These are phyloP conservation scores for Ascoidea tarda DNA, from an alignment of 805 yeast genomes.

Conservation along the genomic window DNA sequence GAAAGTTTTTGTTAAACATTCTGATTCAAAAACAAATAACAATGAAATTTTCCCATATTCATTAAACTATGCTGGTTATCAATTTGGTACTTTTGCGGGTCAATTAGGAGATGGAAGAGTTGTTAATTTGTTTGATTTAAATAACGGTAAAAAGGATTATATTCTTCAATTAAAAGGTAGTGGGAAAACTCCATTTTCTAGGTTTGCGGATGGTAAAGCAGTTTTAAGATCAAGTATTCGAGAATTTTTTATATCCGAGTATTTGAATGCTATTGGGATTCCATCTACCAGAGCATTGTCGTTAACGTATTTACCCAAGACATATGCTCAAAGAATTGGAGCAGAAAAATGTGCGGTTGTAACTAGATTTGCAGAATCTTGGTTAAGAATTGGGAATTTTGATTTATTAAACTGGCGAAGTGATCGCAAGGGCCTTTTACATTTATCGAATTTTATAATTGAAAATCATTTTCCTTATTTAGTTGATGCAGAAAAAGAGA, in stretches of 20 bases:
- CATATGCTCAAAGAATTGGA: constrained; percentile 57
- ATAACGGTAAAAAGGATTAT: constrained; percentile 30
- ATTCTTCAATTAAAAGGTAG: constrained; percentile 85
- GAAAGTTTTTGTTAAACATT: constrained; percentile 17
- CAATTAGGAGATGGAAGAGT: constrained; percentile 96
- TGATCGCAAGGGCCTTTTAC: constrained; percentile 46
- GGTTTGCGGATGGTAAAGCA: constrained; percentile 97
- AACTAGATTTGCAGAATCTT: constrained; percentile 66
- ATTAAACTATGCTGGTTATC: constrained; percentile 91
- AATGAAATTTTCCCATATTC: constrained; percentile 60
- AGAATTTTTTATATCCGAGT: constrained; percentile 78
- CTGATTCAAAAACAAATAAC: constrained; percentile 10
- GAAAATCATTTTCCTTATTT: constrained; percentile 30
- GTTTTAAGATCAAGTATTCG: constrained; percentile 78
- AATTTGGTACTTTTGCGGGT: constrained; percentile 93
- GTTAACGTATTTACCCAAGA: constrained; percentile 56
- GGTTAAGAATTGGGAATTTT: constrained; percentile 84
- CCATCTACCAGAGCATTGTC: constrained; percentile 81
- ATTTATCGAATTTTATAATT: constrained; percentile 61
- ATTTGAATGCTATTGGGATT: constrained; percentile 64
- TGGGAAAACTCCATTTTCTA: constrained; percentile 81
- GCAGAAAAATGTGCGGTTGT: constrained; percentile 75
- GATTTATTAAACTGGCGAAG: constrained; percentile 68
- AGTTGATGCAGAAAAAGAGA: constrained; percentile 20
- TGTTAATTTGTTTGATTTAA: constrained; percentile 61